Evolutionary conservation across 768 basidiomycete species (phyloP).

Genomic region (Calocybe indica): DNA sequence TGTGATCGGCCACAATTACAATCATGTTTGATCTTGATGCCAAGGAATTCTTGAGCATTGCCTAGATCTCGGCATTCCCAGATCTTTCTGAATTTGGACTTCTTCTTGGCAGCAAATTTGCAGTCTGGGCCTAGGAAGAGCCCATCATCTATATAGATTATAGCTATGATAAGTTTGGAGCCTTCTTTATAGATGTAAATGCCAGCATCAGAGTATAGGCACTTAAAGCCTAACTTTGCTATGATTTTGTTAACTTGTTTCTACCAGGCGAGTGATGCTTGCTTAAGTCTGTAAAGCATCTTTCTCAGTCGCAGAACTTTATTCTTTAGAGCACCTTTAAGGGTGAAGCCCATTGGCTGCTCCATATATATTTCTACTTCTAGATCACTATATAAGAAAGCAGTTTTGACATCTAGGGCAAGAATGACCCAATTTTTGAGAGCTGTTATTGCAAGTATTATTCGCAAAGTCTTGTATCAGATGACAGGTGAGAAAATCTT

Average conservation of each 20-base stretch:
- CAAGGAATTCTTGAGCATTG: conserved; percentile 10
- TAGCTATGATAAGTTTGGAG: conserved; percentile 3
- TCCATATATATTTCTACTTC: conserved; percentile 9
- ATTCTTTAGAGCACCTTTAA: neutral
- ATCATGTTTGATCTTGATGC: conserved; percentile 8
- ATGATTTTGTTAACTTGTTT: conserved; percentile 5
- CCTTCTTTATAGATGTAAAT: no score
- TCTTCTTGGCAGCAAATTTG: conserved; percentile 4
- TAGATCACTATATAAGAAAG: conserved; percentile 15
- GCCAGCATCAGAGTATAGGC: conserved; percentile 1
- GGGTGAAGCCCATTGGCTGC: conserved; percentile 8
- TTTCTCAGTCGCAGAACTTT: conserved; percentile 6
- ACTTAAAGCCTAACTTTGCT: conserved; percentile 6
- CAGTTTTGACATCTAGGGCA: conserved; percentile 13
- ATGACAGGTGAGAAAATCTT: conserved; percentile 27
- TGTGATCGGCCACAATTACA: no score
- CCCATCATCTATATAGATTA: conserved; percentile 9
- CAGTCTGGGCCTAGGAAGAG: conserved; percentile 5
- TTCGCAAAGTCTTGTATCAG: no score
- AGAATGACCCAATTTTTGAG: conserved; percentile 8
- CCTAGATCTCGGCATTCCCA: conserved; percentile 19
- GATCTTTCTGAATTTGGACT: conserved; percentile 10
- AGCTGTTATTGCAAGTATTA: conserved; percentile 17
- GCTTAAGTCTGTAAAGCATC: conserved; percentile 12
- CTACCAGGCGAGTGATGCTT: conserved; percentile 10